These are phyloP conservation scores for Poterioochromonas sp. DNA, from an alignment of 352 stramenopile species.

Conservation along the genomic window DNA sequence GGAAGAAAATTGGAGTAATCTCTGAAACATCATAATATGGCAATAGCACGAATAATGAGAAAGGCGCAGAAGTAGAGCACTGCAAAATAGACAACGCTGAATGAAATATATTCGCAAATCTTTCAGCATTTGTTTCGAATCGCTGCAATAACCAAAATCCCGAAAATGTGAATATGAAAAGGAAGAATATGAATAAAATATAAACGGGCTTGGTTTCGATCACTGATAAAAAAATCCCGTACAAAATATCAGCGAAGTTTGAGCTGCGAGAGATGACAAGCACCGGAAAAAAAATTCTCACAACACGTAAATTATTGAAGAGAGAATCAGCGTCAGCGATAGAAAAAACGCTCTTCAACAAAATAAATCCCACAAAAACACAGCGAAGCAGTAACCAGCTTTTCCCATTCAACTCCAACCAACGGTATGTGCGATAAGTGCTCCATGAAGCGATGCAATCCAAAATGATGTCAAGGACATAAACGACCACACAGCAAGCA, in stretches of 20 bases:
- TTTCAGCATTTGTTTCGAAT: background rate
- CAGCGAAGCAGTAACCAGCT: background rate
- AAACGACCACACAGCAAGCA: background rate
- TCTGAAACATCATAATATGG: background rate
- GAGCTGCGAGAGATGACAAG: background rate
- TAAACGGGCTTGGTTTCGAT: background rate
- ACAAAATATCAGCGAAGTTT: background rate
- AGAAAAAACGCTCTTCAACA: background rate
- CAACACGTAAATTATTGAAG: background rate
- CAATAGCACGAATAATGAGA: background rate
- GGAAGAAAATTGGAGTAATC: background rate
- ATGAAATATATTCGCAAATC: background rate
- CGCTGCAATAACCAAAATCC: slow-evolving; percentile 16
- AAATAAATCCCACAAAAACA: background rate
- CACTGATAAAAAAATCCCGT: background rate
- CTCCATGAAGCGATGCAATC: background rate
- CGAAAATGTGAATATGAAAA: background rate
- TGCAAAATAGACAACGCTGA: background rate
- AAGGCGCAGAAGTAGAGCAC: background rate
- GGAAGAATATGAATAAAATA: background rate
- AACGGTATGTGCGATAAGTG: background rate
- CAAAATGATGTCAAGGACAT: background rate
- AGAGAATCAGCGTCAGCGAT: background rate
- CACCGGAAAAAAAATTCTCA: background rate
- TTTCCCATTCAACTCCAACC: background rate